Evolutionary conservation across 805 yeast genomes (phyloP), one percentile per base, ranked within the genome.

Genomic region (Teunomyces gatunensis): DNA sequence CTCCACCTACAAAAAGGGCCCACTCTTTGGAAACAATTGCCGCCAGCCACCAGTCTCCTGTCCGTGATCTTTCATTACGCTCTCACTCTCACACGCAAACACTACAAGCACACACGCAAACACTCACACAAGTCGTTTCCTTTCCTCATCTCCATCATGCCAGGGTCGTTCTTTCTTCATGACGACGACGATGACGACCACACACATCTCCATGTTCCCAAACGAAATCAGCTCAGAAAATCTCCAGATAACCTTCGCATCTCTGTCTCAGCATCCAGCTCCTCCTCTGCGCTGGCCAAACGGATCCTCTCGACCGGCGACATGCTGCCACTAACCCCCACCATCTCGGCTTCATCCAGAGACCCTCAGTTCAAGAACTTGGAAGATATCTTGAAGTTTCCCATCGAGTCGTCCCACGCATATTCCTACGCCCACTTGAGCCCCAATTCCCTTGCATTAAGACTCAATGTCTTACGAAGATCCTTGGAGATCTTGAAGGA

Each of bases 401-500:
- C 92, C 4, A 81, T 83, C 21, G 90, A 86, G 55, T 86, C 94
- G 10, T 80, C 94, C 1, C 91, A 87, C 61, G 86, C 95, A 1
- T 89, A 86, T 60, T 87, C 96, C 0, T 89, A 89, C 61, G 89
- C 94, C 2, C 87, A 86, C 46, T 68, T 88, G 47, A 84, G 92
- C 1, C 94, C 91, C 7, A 86, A 87, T 60, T 85, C 95, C 1
- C 65, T 89, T 47, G 88, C 94, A 0, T 78, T 87, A 42, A 71
- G 96, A 47, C 66, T 89, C 50, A 83, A 83, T 47, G 90, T 87
- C 12, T 69, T 89, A 55, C 87, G 84, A 59, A 69, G 94, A 54
- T 85, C 95, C 5, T 65, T 89, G 45, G 89, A 88, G 61, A 85
- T 88, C 36, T 67, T 89, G 34, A 70, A 84, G 44, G 85, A 83